A percentile compares a stretch with the other conserved stretches of the same genome.
Conservation (phyloP, 768 basidiomycete species). For the Leccinellum rugosiceps region DNA sequence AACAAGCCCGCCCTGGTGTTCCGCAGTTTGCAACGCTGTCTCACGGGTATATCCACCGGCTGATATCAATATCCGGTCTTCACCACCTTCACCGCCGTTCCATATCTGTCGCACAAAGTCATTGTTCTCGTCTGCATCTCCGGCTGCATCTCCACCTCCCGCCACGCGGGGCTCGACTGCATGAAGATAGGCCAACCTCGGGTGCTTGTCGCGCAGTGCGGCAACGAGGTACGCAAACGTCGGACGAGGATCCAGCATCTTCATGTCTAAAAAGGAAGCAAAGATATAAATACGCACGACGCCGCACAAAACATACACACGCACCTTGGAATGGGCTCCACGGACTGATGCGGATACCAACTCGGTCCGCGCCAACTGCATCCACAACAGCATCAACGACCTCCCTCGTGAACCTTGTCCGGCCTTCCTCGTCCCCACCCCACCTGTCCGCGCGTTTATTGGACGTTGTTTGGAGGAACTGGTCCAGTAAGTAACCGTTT, state of each 20-base stretch:
- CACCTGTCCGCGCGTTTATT: not conserved
- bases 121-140: no score
- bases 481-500: conserved; percentile 34
- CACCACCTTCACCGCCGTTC: conserved; percentile 25
- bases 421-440: conserved; percentile 40
- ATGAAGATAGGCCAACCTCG: no score
- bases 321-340: conserved; percentile 44
- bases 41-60: no score
- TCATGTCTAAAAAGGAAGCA: conserved; percentile 37
- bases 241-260: conserved; percentile 45
- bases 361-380: conserved; percentile 50
- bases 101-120: conserved; percentile 40
- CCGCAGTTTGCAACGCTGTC: no score
- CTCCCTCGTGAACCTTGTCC: conserved; percentile 54
- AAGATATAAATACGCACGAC: not conserved
- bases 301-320: not conserved
- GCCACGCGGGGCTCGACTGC: no score
- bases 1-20: no score
- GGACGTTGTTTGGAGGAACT: not conserved
- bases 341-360: conserved; percentile 55
- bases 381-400: conserved; percentile 48
- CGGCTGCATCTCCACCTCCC: no score
- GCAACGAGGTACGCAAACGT: no score
- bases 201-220: no score
- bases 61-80: no score